Conservation (phyloP, 176 grass and related monocot genomes). For the Carex parvula region DNA sequence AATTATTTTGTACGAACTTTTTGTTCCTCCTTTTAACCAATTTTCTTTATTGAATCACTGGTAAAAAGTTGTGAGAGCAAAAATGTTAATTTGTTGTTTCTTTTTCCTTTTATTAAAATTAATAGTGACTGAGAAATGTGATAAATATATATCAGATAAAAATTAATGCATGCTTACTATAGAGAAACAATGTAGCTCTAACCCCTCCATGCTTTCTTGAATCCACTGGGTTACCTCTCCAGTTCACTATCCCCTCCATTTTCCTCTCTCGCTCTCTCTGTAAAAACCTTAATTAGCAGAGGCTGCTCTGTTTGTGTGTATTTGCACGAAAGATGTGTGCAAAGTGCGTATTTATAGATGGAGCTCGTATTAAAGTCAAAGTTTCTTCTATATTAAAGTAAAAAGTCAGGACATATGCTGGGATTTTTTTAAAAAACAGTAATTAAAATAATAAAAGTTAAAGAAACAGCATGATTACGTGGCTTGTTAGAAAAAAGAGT, state of each 20-base stretch:
- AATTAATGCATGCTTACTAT: conserved; percentile 35
- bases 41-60: background rate
- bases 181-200: conserved; percentile 49
- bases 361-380: background rate
- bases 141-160: background rate
- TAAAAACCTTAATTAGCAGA: background rate
- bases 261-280: background rate
- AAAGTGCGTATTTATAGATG: background rate
- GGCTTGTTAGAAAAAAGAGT: too few species aligned
- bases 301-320: background rate
- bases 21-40: background rate
- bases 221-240: conserved; percentile 52
- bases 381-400: background rate
- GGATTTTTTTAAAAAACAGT: too few species aligned
- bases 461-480: too few species aligned
- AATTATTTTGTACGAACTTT: background rate
- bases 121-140: too few species aligned
- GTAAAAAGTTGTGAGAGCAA: background rate
- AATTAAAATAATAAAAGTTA: too few species aligned
- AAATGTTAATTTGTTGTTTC: too few species aligned
- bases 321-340: background rate
- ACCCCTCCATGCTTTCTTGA: conserved; percentile 57
- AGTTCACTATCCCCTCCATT: conserved; percentile 41
- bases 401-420: background rate
- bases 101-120: too few species aligned